Base-by-base conservation (phyloP, 148 eudicot species). In the Nepenthes gracilis region DNA sequence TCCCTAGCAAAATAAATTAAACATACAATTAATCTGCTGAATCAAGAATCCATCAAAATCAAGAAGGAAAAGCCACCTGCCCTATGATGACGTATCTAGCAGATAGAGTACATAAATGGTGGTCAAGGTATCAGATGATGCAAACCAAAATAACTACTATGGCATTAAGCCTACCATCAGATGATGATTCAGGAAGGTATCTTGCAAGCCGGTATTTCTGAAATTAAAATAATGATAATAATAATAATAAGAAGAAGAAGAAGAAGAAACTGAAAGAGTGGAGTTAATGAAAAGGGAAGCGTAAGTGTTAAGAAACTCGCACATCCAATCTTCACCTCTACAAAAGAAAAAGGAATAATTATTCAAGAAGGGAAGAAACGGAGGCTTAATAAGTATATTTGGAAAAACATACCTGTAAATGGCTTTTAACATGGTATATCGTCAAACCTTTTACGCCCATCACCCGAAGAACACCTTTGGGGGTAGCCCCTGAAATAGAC, bases 361-460 rank as follows among this genome's bases (percentile, higher is more conserved):
- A 23, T 23, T 23, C 23, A 45, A 45, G 6, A 45, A 45, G 11
- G 48, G 48, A 45, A 45, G 48, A 23, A 23, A 23, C 23, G 23
- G 23, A 23, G 23, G 23, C 23, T 23, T 23, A 23, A 23, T 23
- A 23, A 23, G 23, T 23, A 23, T 23, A 23, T 23, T 23, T 23
- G 23, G 55, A 55, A 12, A 4, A 36, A 9, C 63, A 35, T 48
- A 58, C 88, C 85, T 83, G 88, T 62, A 83, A 71, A 74, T 83
- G 88, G 67, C 88, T 83, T 66, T 83, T 83, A 54, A 83, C 88
- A 71, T 83, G 88, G 67, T 83, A 83, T 68, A 83, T 83, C 2
- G 88, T 80, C 49, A 83, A 71, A 58, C 88, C 85, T 67, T 78
- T 85, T 56, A 83, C 88, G 51, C 88, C 85, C 88, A 83, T 83